These are phyloP conservation scores for Ulvella scutata DNA, from an alignment of 139 green algal species.

Conservation along the genomic window DNA sequence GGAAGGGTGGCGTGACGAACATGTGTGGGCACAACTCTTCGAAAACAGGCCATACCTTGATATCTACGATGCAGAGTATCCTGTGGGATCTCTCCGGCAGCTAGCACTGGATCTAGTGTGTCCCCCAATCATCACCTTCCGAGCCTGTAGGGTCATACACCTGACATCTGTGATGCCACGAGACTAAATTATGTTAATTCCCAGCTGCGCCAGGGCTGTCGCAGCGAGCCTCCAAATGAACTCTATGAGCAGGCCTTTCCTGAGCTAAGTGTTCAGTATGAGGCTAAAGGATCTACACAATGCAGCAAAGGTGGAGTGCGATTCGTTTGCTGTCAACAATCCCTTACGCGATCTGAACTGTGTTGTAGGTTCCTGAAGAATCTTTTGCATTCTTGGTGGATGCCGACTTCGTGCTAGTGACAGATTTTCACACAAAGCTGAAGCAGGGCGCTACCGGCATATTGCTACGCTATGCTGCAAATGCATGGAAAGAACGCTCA, in stretches of 20 bases:
- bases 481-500: neutral
- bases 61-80: neutral
- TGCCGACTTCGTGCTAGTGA: neutral
- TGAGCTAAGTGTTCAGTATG: neutral
- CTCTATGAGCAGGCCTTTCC: neutral
- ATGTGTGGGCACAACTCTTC: neutral
- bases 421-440: neutral
- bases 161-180: no score
- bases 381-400: neutral
- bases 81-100: neutral
- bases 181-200: neutral
- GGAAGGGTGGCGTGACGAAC: neutral
- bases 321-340: neutral
- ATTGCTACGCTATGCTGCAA: neutral
- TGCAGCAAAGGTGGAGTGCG: neutral
- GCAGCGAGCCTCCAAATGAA: neutral
- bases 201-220: neutral
- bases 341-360: neutral
- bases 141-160: no score
- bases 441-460: neutral
- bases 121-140: no score
- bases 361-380: neutral
- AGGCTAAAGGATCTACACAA: neutral
- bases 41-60: neutral
- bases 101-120: neutral